These are phyloP conservation scores for Neospermospora avenae DNA, from an alignment of 2,329 filamentous ascomycete species.

Conservation along the genomic window DNA sequence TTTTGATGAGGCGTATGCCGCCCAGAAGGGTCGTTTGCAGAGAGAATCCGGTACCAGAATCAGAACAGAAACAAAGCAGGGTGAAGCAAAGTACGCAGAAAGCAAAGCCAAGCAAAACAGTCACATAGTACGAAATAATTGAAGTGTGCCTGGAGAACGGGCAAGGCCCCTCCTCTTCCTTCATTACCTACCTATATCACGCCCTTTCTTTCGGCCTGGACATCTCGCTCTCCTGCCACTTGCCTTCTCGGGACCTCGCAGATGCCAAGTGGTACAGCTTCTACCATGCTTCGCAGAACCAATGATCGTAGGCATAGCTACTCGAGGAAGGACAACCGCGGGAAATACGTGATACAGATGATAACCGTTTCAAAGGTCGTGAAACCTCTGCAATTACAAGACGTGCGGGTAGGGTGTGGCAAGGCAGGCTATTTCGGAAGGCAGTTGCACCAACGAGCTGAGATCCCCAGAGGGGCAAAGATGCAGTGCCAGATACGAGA, in stretches of 20 bases:
- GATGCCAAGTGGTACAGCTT: neutral
- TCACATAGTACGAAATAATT: neutral
- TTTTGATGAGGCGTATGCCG: neutral
- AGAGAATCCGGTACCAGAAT: too few relatives aligned
- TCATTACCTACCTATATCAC: too few relatives aligned
- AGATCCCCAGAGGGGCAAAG: neutral
- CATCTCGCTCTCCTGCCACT: neutral
- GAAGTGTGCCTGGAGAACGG: neutral
- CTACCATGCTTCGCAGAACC: neutral
- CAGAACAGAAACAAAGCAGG: too few relatives aligned
- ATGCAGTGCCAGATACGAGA: neutral
- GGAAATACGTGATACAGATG: neutral
- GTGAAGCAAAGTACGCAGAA: too few relatives aligned
- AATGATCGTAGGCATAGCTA: neutral
- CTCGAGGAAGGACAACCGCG: neutral
- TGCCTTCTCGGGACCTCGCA: conserved; percentile 6
- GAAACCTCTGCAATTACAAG: neutral
- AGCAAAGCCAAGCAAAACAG: neutral
- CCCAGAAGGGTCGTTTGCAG: neutral
- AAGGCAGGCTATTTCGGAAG: neutral
- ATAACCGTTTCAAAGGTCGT: neutral
- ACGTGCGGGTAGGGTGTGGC: neutral
- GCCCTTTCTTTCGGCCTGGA: neutral
- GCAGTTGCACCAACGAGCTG: neutral
- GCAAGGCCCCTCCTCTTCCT: neutral